Base-by-base conservation (phyloP, 2,329 filamentous ascomycete genomes). In the Juglanconis oblonga region DNA sequence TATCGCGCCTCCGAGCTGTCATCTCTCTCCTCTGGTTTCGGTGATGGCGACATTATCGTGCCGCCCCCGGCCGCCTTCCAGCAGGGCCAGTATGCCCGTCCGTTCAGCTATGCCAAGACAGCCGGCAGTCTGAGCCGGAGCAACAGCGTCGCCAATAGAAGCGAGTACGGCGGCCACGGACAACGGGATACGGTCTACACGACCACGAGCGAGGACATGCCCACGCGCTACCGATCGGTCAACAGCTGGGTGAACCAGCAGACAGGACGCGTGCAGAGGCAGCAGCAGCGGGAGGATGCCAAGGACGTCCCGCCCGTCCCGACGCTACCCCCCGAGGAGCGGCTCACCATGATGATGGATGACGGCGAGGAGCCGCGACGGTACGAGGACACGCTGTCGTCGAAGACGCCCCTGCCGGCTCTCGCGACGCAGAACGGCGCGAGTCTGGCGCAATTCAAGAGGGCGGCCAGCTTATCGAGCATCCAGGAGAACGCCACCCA, bases 191-290 rank as follows among this genome's bases (percentile, higher is more conserved):
- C 82, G 0, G 71, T 81, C 2, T 83, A 80, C 65, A 85, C 83
- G 0, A 73, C 77, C 54, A 75, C 77, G 4, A 84, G 81, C 54
- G 79, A 85, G 38, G 83, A 87, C 62, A 70, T 73, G 49, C 79
- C 82, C 5, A 76, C 82, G 13, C 79, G 81, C 4, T 88, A 87
- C 69, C 79, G 83, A 40, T 80, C 77, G 6, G 77, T 89, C 58
- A 79, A 77, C 58, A 87, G 84, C 35, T 89, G 87, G 87, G 86
- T 89, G 2, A 80, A 81, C 64, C 85, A 89, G 68, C 86, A 89
- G 70, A 81, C 80, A 8, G 80, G 80, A 2, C 78, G 83, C 3
- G 70, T 85, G 35, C 79, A 78, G 66, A 76, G 79, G 32, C 79
- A 77, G 2, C 74, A 78, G 65, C 74, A 77, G 58, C 75, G 73